Percentiles rank a stretch among this genome's conserved stretches.
Evolutionary conservation across 2,329 filamentous ascomycete species (phyloP).

Genomic region (Cladophialophora immunda): DNA sequence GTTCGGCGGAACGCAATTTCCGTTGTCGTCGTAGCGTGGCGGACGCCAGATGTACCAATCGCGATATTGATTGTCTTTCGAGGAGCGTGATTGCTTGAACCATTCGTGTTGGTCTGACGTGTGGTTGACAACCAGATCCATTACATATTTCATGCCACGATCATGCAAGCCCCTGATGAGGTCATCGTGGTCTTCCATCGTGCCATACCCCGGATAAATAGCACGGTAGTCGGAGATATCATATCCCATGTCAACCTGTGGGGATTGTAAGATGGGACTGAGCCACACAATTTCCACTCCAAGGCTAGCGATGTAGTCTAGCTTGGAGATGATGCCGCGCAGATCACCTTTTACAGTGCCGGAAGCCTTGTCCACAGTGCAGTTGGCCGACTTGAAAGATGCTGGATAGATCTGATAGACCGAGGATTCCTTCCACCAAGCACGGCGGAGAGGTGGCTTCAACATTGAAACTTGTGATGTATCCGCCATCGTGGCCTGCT

Average conservation of each 20-base stretch:
- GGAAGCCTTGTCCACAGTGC: constrained; percentile 50
- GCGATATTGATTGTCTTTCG: constrained; percentile 69
- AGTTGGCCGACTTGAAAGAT: constrained; percentile 59
- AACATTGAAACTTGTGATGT: constrained; percentile 8
- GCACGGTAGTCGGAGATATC: constrained; percentile 54
- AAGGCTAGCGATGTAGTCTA: constrained; percentile 70
- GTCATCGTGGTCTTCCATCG: constrained; percentile 55
- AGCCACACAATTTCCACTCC: constrained; percentile 70
- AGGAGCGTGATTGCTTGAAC: constrained; percentile 73
- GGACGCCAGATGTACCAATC: constrained; percentile 73
- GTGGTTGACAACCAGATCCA: constrained; percentile 59
- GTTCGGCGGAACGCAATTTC: constrained; percentile 73
- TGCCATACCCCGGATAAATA: constrained; percentile 59
- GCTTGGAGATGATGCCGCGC: constrained; percentile 69
- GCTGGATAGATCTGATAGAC: constrained; percentile 69
- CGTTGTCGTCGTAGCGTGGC: constrained; percentile 59
- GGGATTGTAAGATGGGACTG: constrained; percentile 61
- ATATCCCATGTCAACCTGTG: constrained; percentile 63
- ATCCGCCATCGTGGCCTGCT: constrained; percentile 8
- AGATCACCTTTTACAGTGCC: constrained; percentile 69
- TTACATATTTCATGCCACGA: constrained; percentile 58
- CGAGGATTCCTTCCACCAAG: constrained; percentile 66
- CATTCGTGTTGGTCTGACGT: constrained; percentile 60
- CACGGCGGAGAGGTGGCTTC: constrained; percentile 23
- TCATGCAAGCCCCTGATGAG: constrained; percentile 55